Conservation (phyloP, 768 basidiomycete genomes). For the Hemileccinum rubropunctum region DNA sequence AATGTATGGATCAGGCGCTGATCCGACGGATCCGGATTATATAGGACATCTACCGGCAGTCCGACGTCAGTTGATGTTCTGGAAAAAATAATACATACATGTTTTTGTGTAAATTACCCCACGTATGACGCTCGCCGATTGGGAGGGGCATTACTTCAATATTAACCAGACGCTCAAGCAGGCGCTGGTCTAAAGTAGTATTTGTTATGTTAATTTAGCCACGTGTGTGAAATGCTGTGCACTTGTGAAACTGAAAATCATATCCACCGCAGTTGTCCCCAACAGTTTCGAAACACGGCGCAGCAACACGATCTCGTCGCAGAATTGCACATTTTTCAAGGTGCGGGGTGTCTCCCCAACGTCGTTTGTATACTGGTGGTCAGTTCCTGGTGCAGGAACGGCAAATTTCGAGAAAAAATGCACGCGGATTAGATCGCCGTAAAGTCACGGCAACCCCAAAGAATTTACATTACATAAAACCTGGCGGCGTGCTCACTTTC, state of each 20-base stretch:
- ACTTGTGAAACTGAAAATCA: too few species aligned
- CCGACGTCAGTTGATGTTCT: slow-evolving; percentile 38
- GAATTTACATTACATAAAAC: slow-evolving; percentile 31
- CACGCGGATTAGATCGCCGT: too few species aligned
- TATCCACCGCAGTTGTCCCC: too few species aligned
- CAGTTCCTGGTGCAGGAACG: neutral
- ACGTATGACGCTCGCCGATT: too few species aligned
- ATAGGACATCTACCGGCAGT: slow-evolving; percentile 38
- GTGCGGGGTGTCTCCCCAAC: too few species aligned
- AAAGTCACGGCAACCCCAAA: slow-evolving; percentile 30
- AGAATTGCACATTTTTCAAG: neutral
- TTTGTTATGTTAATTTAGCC: too few species aligned
- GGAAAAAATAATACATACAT: slow-evolving; percentile 19
- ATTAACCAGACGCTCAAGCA: too few species aligned
- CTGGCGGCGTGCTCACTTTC: neutral
- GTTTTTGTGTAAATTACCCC: too few species aligned
- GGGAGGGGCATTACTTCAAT: too few species aligned
- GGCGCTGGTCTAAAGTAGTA: too few species aligned
- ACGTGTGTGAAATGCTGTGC: too few species aligned
- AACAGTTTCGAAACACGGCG: too few species aligned
- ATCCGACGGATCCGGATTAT: neutral
- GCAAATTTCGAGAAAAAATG: neutral
- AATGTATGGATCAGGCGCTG: neutral
- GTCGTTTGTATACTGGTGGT: neutral
- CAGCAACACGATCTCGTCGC: neutral